Evolutionary conservation across 176 grass and related monocot species (phyloP).

Genomic region (Avena insularis): DNA sequence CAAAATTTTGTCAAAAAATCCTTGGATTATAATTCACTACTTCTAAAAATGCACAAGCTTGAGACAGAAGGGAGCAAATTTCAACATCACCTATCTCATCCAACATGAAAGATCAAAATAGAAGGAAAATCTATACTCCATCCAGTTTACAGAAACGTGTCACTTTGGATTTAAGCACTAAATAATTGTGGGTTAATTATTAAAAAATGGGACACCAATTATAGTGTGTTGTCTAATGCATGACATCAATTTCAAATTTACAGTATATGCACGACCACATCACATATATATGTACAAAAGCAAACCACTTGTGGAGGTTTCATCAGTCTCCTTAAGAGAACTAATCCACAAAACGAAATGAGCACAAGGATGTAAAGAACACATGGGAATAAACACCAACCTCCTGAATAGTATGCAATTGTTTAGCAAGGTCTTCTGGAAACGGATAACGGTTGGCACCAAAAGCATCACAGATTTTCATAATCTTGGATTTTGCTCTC

Average conservation of each 20-base stretch:
- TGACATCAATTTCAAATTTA: neutral
- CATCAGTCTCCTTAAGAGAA: neutral
- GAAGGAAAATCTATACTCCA: neutral
- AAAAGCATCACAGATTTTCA: slow-evolving; percentile 99
- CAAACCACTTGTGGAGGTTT: neutral
- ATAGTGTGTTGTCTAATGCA: neutral
- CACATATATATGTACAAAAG: neutral
- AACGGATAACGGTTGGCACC: slow-evolving; percentile 91
- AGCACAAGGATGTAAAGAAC: neutral
- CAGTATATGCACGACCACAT: neutral
- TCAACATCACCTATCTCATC: neutral
- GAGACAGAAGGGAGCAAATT: neutral
- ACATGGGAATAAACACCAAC: slow-evolving; percentile 35
- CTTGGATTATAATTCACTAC: neutral
- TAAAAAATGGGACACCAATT: neutral
- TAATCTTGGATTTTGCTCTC: slow-evolving; percentile 89
- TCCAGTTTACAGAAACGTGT: neutral
- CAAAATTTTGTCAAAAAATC: neutral
- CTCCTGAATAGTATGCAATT: slow-evolving; percentile 80
- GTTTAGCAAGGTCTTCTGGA: slow-evolving; percentile 77
- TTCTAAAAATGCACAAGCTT: slow-evolving; percentile 10
- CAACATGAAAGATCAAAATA: slow-evolving; percentile 17
- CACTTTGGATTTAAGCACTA: neutral
- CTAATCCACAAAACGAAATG: neutral
- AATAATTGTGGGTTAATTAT: neutral